Evolutionary conservation across 2,329 filamentous ascomycete species (phyloP).

Genomic region (Aspergillus viridinutans): DNA sequence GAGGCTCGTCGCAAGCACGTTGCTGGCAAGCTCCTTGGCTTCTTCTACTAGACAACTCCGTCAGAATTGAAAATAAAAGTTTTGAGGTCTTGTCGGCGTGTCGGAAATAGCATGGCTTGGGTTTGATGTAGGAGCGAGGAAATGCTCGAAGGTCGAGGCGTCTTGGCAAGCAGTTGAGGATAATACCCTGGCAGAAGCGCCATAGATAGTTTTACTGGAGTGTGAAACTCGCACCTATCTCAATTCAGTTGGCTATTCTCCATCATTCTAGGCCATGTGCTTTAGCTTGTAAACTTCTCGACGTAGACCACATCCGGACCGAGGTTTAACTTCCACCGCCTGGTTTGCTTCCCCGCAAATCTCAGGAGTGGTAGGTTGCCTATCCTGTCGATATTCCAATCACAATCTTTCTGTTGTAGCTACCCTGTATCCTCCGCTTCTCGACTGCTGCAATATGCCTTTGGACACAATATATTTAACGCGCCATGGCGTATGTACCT

Average conservation of each 20-base stretch:
- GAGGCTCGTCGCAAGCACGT: conserved; percentile 99
- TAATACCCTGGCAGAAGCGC: conserved; percentile 20
- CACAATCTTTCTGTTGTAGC: neutral
- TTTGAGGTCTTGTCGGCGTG: conserved; percentile 27
- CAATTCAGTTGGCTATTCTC: conserved; percentile 2
- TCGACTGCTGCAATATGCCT: conserved; percentile 47
- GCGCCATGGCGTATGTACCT: conserved; percentile 65
- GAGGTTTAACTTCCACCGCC: conserved; percentile 10
- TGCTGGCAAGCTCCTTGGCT: conserved; percentile 97
- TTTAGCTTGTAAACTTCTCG: neutral
- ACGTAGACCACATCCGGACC: conserved; percentile 1
- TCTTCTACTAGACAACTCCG: conserved; percentile 78
- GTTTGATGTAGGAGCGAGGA: conserved; percentile 12
- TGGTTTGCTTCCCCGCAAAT: conserved; percentile 15
- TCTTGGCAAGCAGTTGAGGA: conserved; percentile 22
- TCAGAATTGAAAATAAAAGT: conserved; percentile 16
- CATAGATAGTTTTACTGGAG: conserved; percentile 23
- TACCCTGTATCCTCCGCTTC: neutral
- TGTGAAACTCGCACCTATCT: conserved; percentile 14
- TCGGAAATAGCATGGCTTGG: conserved; percentile 17
- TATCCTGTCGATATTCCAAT: neutral
- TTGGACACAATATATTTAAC: conserved; percentile 69
- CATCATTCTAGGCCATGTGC: neutral
- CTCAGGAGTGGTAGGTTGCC: neutral
- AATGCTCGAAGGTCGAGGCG: conserved; percentile 16